Conservation (phyloP, 2,329 filamentous ascomycete species). For the Amesomyces nigricolor region DNA sequence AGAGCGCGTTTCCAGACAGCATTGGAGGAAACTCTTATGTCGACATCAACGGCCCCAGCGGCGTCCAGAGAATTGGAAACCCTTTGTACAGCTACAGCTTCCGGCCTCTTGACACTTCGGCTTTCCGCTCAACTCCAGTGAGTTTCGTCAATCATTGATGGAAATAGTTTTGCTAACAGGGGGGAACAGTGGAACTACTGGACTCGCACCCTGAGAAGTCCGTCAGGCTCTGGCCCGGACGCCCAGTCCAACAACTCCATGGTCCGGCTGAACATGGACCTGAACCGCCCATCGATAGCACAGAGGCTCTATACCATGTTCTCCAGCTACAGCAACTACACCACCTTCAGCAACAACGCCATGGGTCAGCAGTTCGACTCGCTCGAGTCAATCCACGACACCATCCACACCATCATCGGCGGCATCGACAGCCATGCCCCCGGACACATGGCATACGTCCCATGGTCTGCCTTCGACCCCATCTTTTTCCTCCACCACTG, state of each 20-base stretch:
- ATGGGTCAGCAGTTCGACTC: constrained; percentile 58
- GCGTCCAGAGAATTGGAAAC: constrained; percentile 51
- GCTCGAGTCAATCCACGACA: constrained; percentile 59
- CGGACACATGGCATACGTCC: constrained; percentile 54
- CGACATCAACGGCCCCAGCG: constrained; percentile 51
- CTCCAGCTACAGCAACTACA: constrained; percentile 61
- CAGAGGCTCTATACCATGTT: constrained; percentile 63
- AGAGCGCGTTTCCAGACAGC: constrained; percentile 44
- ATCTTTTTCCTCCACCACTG: constrained; percentile 72
- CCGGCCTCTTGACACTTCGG: constrained; percentile 51
- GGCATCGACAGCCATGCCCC: constrained; percentile 33
- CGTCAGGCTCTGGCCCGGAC: constrained; percentile 36
- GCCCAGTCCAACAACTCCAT: constrained; percentile 55
- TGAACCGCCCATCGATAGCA: constrained; percentile 49
- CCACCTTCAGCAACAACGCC: constrained; percentile 63
- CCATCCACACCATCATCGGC: constrained; percentile 55
- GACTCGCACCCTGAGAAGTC: constrained; percentile 54
- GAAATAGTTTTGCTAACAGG: constrained; percentile 8
- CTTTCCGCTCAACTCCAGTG: constrained; percentile 57
- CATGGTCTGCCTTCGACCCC: constrained; percentile 73
- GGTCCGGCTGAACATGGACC: constrained; percentile 48
- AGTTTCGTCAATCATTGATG: constrained; percentile 28
- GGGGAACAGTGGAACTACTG: constrained; percentile 50
- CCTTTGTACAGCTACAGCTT: constrained; percentile 58
- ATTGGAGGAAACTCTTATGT: constrained; percentile 41